Evolutionary conservation across 768 basidiomycete species (phyloP).

Genomic region (Nidula microcarpa): DNA sequence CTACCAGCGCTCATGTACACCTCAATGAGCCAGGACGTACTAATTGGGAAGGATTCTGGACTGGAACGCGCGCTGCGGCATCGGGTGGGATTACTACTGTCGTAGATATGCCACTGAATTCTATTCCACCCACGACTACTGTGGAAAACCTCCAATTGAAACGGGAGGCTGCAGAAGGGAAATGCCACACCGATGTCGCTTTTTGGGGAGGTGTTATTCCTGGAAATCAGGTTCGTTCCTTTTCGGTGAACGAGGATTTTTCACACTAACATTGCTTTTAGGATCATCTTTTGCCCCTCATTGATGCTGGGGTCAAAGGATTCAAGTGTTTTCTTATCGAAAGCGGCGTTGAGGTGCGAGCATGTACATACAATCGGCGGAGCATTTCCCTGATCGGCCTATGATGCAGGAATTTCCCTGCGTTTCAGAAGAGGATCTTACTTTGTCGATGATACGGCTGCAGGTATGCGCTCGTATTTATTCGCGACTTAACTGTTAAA

Average conservation of each 20-base stretch:
- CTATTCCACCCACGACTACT: constrained; percentile 93
- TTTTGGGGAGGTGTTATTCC: constrained; percentile 98
- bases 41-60: constrained; percentile 92
- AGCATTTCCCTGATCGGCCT: neutral
- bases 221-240: constrained; percentile 66
- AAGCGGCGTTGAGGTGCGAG: constrained; percentile 85
- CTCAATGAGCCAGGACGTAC: constrained; percentile 92
- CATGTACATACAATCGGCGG: neutral
- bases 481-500: constrained; percentile 4
- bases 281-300: constrained; percentile 72
- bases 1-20: constrained; percentile 79
- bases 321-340: constrained; percentile 98
- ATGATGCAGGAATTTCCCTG: constrained; percentile 85
- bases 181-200: constrained; percentile 79
- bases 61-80: constrained; percentile 86
- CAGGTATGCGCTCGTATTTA: constrained; percentile 42
- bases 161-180: constrained; percentile 62
- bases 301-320: constrained; percentile 82
- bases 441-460: constrained; percentile 67
- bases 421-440: constrained; percentile 69
- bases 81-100: constrained; percentile 95
- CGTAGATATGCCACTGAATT: constrained; percentile 98
- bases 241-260: neutral
- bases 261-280: constrained; percentile 19
- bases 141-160: constrained; percentile 72